Evolutionary conservation across 352 stramenopile species (phyloP).

Genomic region (Sclerospora graminicola): DNA sequence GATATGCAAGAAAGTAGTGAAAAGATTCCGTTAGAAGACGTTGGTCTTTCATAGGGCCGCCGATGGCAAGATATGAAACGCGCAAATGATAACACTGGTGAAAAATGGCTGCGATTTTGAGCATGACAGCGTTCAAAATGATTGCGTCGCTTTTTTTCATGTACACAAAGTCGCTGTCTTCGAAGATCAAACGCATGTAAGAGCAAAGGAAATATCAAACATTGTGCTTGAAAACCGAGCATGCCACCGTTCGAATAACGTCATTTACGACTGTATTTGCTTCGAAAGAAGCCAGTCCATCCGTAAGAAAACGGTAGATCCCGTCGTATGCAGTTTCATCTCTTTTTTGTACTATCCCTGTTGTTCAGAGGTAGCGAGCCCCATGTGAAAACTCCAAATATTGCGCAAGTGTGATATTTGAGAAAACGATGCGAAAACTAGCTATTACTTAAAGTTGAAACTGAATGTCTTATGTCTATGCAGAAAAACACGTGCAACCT

Average conservation of each 20-base stretch:
- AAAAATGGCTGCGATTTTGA: conserved; percentile 45
- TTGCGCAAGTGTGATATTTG: too few species aligned
- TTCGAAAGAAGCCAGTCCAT: conserved; percentile 22
- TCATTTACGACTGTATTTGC: too few species aligned
- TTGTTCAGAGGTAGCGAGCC: too few species aligned
- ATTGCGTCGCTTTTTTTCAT: conserved; percentile 47
- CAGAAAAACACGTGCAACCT: too few species aligned
- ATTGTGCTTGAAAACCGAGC: background rate
- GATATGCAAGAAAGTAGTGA: conserved; percentile 21
- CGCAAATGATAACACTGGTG: conserved; percentile 32
- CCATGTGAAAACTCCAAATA: too few species aligned
- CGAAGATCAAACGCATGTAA: too few species aligned
- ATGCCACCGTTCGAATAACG: too few species aligned
- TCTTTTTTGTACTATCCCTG: conserved; percentile 33
- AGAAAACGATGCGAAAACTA: too few species aligned
- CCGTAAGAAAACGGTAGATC: conserved; percentile 2
- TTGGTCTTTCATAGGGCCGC: conserved; percentile 24
- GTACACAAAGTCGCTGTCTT: too few species aligned
- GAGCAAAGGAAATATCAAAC: too few species aligned
- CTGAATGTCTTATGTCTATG: too few species aligned
- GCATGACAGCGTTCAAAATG: conserved; percentile 44
- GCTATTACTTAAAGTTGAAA: too few species aligned
- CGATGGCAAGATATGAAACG: conserved; percentile 31
- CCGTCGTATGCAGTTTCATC: conserved; percentile 27
- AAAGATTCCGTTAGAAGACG: conserved; percentile 8